These are phyloP conservation scores for Styphnolobium japonicum DNA, from an alignment of 306 rosid species.

Conservation along the genomic window DNA sequence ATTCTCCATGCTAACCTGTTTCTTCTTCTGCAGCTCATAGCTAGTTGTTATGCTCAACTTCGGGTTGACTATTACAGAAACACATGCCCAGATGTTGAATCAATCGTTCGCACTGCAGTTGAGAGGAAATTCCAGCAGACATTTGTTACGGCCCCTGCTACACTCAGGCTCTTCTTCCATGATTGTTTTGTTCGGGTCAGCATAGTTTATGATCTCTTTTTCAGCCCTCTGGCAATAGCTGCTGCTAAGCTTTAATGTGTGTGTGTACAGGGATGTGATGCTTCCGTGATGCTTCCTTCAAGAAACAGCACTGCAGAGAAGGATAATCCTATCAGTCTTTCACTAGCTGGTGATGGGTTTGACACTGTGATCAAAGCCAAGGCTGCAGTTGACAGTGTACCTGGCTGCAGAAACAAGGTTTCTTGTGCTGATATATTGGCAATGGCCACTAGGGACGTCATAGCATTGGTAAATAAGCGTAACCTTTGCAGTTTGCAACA, in stretches of 20 bases:
- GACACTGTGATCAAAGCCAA: slow-evolving; percentile 90
- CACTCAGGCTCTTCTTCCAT: slow-evolving; percentile 87
- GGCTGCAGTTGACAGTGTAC: slow-evolving; percentile 71
- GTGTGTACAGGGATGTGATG: slow-evolving; percentile 81
- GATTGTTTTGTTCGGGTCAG: slow-evolving; percentile 80
- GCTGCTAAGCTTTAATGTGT: not conserved
- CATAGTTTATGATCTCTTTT: not conserved
- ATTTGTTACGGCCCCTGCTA: slow-evolving; percentile 76
- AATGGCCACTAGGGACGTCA: slow-evolving; percentile 77
- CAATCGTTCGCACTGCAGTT: slow-evolving; percentile 63
- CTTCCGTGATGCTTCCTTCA: slow-evolving; percentile 66
- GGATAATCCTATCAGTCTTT: slow-evolving; percentile 58
- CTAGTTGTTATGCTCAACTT: slow-evolving; percentile 42
- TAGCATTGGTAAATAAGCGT: slow-evolving; percentile 53
- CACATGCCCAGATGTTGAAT: slow-evolving; percentile 73
- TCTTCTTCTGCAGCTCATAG: slow-evolving; percentile 38
- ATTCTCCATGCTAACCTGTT: slow-evolving; percentile 27
- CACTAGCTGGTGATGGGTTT: slow-evolving; percentile 89
- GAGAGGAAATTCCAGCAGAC: slow-evolving; percentile 58
- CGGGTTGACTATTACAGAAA: slow-evolving; percentile 43
- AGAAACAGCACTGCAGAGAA: slow-evolving; percentile 59
- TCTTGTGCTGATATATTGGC: slow-evolving; percentile 97
- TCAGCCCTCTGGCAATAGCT: not conserved
- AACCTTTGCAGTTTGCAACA: not conserved
- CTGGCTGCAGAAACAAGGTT: slow-evolving; percentile 67